Evolutionary conservation across 441 rosid species (phyloP), one percentile per base, ranked within the genome.

Genomic region (Kokia cookei): DNA sequence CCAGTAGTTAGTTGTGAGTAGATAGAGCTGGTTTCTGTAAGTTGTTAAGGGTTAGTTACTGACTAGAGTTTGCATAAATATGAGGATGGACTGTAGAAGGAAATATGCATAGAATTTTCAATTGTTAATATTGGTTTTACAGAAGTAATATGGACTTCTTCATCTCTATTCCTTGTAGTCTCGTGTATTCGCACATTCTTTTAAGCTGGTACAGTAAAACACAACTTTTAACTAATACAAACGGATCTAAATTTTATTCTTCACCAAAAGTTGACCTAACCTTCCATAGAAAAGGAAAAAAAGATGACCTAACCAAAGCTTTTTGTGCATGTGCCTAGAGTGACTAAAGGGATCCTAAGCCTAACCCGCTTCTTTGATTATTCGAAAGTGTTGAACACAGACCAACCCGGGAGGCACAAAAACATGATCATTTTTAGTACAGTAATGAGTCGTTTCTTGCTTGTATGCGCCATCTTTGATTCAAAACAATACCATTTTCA

Each of bases 331-430:
- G 73, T 32, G 61, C 61, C 29, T 32, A 53, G 53, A 51, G 37
- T 22, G 64, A 17, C 53, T 24, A 40, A 71, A 57, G 61, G 73
- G 65, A 71, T 71, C 73, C 64, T 71, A 71, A 6, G 64, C 73
- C 15, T 19, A 54, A 37, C 15, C 15, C 9, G 58, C 26, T 2
- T 11, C n/a, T 58, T 26, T 37, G 14, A 42, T 13, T 11, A 47
- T 61, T 61, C 10, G 2, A 14, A 61, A 3, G 19, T 14, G 42
- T 27, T 29, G 13, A 61, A 29, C 11, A 2, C 42, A 13, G 14
- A 60, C 19, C 17, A 59, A 14, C 7, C 9, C 1, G 35, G 64
- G 7, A 32, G 29, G 26, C n/a, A 29, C 11, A 58, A 58, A 58
- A 58, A 24, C 19, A 47, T 47, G 9, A 67, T 14, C 9, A 9